Conservation (phyloP, 805 yeast species). For the Schwanniomyces vanrijiae region DNA sequence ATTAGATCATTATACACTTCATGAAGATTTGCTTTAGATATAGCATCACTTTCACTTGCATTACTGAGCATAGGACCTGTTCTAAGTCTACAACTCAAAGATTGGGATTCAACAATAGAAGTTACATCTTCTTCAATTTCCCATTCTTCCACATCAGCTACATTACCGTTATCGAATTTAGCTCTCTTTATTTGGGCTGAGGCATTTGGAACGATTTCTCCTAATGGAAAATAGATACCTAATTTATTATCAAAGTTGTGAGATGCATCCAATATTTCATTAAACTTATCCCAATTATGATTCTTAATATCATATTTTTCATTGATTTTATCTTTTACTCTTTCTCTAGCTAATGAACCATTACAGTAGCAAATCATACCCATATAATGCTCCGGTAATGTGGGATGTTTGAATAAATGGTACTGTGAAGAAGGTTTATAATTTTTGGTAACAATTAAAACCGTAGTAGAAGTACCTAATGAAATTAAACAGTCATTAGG, state of each 20-base stretch:
- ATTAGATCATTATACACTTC: slow-evolving; percentile 25
- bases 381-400: slow-evolving; percentile 75
- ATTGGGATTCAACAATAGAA: slow-evolving; percentile 84
- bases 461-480: slow-evolving; percentile 91
- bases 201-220: slow-evolving; percentile 89
- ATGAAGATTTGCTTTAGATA: slow-evolving; percentile 12
- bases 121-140: slow-evolving; percentile 63
- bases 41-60: neutral
- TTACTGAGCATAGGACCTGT: slow-evolving; percentile 70
- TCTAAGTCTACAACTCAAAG: slow-evolving; percentile 78
- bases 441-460: slow-evolving; percentile 73
- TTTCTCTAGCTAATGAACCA: slow-evolving; percentile 85
- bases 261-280: slow-evolving; percentile 48
- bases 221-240: slow-evolving; percentile 83
- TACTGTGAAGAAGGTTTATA: slow-evolving; percentile 79
- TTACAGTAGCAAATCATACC: slow-evolving; percentile 95
- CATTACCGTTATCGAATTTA: slow-evolving; percentile 29
- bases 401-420: slow-evolving; percentile 86
- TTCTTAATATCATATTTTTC: slow-evolving; percentile 32
- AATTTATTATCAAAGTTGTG: slow-evolving; percentile 44
- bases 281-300: slow-evolving; percentile 60
- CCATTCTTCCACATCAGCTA: slow-evolving; percentile 36
- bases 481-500: slow-evolving; percentile 79
- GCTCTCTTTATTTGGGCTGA: slow-evolving; percentile 61
- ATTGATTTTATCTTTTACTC: slow-evolving; percentile 64